Percentiles rank a stretch among this genome's conserved stretches.
These are phyloP conservation scores for Ramalina intermedia DNA, from an alignment of 495 filamentous ascomycete species.

Conservation along the genomic window DNA sequence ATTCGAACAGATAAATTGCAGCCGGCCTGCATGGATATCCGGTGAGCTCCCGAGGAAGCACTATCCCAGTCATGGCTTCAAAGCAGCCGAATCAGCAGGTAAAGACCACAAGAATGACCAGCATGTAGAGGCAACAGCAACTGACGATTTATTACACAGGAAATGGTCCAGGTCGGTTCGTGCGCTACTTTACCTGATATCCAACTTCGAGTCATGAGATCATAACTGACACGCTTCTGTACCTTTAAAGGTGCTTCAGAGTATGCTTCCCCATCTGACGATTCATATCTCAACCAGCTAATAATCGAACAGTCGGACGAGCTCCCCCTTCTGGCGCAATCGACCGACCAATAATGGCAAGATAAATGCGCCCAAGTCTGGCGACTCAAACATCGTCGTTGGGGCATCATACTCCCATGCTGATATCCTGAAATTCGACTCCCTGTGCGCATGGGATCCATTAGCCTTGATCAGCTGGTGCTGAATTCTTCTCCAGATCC, in stretches of 20 bases:
- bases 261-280: background rate
- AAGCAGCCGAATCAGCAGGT: slow-evolving; percentile 69
- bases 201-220: no score
- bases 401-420: slow-evolving; percentile 95
- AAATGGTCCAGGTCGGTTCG: slow-evolving; percentile 99
- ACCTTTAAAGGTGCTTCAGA: no score
- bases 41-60: no score
- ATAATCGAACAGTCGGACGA: slow-evolving; percentile 40
- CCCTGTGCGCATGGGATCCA: slow-evolving; percentile 33
- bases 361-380: slow-evolving; percentile 31
- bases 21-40: background rate
- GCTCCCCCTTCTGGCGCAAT: slow-evolving; percentile 83
- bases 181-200: slow-evolving; percentile 19
- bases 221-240: no score
- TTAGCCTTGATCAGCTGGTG: background rate
- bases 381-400: slow-evolving; percentile 66
- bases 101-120: slow-evolving; percentile 5
- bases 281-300: slow-evolving; percentile 11
- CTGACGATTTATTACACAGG: slow-evolving; percentile 33
- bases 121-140: background rate
- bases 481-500: slow-evolving; percentile 27
- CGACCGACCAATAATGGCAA: slow-evolving; percentile 28
- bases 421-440: slow-evolving; percentile 78
- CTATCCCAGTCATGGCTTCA: no score
- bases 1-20: background rate